phyloP scores from a whole-genome alignment of 805 yeast species.

The Maudiozyma serrabonitensis region DNA sequence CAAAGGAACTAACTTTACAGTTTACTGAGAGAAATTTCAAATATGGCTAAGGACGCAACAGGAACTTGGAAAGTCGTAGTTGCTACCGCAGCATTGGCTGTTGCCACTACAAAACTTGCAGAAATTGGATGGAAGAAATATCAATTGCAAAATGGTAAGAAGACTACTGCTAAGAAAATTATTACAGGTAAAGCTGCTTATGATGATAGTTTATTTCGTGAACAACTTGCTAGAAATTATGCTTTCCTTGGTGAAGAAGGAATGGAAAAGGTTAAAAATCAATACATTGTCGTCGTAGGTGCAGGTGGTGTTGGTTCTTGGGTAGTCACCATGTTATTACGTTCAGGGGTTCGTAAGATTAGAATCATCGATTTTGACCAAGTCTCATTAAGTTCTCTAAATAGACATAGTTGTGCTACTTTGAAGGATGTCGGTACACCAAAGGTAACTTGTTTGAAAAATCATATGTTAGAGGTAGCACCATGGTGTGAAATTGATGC shows the following conservation, averaged over 20 bases:
- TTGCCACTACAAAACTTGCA: slow-evolving; percentile 23
- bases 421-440: slow-evolving; percentile 85
- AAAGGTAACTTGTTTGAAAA: slow-evolving; percentile 71
- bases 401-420: slow-evolving; percentile 93
- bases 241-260: slow-evolving; percentile 89
- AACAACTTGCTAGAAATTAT: slow-evolving; percentile 87
- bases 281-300: slow-evolving; percentile 74
- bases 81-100: slow-evolving; percentile 27
- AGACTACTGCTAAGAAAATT: background rate
- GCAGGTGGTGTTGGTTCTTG: slow-evolving; percentile 99
- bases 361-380: slow-evolving; percentile 92
- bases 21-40: background rate
- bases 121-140: slow-evolving; percentile 23
- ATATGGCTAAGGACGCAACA: slow-evolving; percentile 1
- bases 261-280: slow-evolving; percentile 57
- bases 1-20: no score
- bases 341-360: slow-evolving; percentile 79
- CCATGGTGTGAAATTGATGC: slow-evolving; percentile 92
- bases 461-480: slow-evolving; percentile 62
- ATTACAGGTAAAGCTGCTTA: slow-evolving; percentile 17
- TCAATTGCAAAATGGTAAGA: slow-evolving; percentile 3
- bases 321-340: slow-evolving; percentile 81
- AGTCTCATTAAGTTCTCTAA: slow-evolving; percentile 82
- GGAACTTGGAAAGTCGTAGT: slow-evolving; percentile 23
- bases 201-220: slow-evolving; percentile 69